phyloP scores from a whole-genome alignment of 805 yeast species.

The Zygosaccharomyces bisporus region DNA sequence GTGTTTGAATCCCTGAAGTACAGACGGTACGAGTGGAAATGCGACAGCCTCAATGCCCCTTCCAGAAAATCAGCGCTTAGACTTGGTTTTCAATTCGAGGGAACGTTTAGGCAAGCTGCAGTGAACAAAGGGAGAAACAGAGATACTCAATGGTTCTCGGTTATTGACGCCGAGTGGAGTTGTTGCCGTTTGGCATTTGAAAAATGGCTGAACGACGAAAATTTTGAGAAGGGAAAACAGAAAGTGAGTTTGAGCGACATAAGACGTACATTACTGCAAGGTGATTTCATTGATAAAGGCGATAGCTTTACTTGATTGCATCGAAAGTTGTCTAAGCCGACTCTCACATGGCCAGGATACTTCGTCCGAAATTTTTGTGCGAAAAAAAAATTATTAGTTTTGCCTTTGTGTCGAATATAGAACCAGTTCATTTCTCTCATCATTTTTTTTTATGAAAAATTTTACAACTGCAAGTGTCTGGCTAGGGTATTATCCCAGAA shows the following conservation, averaged over 20 bases:
- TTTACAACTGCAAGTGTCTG: no score
- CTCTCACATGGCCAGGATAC: no score
- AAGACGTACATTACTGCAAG: neutral
- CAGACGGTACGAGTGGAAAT: slow-evolving; percentile 38
- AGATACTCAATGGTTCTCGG: slow-evolving; percentile 35
- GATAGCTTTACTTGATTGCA: neutral
- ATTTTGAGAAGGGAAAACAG: slow-evolving; percentile 22
- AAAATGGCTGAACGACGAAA: slow-evolving; percentile 27
- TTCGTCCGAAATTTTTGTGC: no score
- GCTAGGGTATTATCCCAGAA: no score
- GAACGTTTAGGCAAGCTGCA: slow-evolving; percentile 30
- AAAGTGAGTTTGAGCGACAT: slow-evolving; percentile 7
- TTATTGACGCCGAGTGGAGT: slow-evolving; percentile 35
- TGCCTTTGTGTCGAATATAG: no score
- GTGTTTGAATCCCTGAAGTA: slow-evolving; percentile 31
- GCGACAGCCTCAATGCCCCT: slow-evolving; percentile 32
- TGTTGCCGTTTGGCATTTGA: slow-evolving; percentile 22
- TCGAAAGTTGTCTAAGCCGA: neutral
- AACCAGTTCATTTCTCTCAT: no score
- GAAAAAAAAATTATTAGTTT: no score
- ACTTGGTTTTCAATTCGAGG: slow-evolving; percentile 35
- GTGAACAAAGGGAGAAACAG: slow-evolving; percentile 31
- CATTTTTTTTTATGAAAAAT: no score
- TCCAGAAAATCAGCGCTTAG: slow-evolving; percentile 34
- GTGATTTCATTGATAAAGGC: neutral